Percentiles rank a stretch among this genome's conserved stretches.
Conservation (phyloP, 2,329 filamentous ascomycete genomes). For the Microdochium paspali region DNA sequence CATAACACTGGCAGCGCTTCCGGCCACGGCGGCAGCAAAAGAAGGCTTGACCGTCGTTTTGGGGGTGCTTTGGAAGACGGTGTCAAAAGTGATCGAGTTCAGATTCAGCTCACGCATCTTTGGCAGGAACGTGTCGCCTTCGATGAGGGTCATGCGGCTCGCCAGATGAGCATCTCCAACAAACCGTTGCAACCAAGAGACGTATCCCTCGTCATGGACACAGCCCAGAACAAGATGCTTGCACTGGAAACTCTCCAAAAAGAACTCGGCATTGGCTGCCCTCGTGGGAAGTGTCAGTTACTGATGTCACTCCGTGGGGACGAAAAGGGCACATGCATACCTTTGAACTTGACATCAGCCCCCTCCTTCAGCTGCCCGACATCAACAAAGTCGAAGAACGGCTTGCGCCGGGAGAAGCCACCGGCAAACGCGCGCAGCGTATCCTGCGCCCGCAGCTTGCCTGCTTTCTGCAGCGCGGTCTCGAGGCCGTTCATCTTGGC, state of each 20-base stretch:
- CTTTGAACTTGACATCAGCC: background rate
- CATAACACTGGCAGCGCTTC: background rate
- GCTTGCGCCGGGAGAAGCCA: background rate
- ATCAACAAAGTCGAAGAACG: background rate
- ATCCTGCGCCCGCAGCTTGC: background rate
- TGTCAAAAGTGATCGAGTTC: background rate
- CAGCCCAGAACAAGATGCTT: background rate
- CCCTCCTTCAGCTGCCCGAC: background rate
- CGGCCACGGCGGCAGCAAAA: background rate
- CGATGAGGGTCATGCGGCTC: background rate
- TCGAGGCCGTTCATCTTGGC: background rate
- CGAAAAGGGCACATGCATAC: background rate
- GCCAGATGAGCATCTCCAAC: background rate
- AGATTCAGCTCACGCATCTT: background rate
- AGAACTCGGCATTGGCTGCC: background rate
- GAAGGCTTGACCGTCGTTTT: background rate
- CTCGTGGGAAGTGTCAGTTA: too few species aligned
- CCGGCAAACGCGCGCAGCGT: background rate
- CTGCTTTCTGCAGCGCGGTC: background rate
- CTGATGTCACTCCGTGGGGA: too few species aligned
- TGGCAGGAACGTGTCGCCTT: background rate
- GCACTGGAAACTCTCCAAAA: background rate
- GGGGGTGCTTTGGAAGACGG: background rate
- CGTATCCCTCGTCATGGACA: background rate
- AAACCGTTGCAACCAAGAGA: background rate